Conservation (phyloP, 768 basidiomycete genomes). For the Mycena belliarum region DNA sequence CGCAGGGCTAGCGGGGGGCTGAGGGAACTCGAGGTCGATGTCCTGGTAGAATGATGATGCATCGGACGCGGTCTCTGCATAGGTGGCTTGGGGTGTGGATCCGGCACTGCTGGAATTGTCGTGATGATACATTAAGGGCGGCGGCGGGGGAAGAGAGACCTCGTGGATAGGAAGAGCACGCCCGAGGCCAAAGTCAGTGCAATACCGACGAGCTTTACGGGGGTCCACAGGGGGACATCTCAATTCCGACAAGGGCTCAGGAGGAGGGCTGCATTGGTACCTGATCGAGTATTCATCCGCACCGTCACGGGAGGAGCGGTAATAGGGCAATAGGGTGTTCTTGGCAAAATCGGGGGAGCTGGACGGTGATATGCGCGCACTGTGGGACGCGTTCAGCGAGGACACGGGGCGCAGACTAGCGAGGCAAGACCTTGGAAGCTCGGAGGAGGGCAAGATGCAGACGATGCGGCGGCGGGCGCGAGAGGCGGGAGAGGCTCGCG, state of each 20-base stretch:
- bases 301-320: not conserved
- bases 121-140: constrained; percentile 13
- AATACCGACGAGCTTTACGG: constrained; percentile 32
- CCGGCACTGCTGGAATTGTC: constrained; percentile 24
- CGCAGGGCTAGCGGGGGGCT: constrained; percentile 43
- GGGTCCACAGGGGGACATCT: constrained; percentile 29
- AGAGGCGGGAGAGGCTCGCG: constrained; percentile 15
- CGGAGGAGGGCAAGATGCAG: constrained; percentile 8
- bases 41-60: constrained; percentile 34
- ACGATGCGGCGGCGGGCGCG: constrained; percentile 18
- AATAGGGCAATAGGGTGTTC: constrained; percentile 20
- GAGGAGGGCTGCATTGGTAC: constrained; percentile 4
- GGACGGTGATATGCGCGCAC: not conserved
- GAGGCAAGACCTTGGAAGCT: not conserved
- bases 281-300: constrained; percentile 5
- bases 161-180: constrained; percentile 11
- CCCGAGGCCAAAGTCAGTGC: constrained; percentile 33
- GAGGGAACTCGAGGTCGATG: constrained; percentile 32
- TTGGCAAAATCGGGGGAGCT: constrained; percentile 13
- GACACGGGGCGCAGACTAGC: not conserved
- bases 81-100: constrained; percentile 32
- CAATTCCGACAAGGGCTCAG: constrained; percentile 9
- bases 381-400: not conserved
- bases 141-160: constrained; percentile 1
- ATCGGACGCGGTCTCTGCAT: constrained; percentile 36